Evolutionary conservation across 176 grass and related monocot species (phyloP).

Genomic region (Zizania latifolia): DNA sequence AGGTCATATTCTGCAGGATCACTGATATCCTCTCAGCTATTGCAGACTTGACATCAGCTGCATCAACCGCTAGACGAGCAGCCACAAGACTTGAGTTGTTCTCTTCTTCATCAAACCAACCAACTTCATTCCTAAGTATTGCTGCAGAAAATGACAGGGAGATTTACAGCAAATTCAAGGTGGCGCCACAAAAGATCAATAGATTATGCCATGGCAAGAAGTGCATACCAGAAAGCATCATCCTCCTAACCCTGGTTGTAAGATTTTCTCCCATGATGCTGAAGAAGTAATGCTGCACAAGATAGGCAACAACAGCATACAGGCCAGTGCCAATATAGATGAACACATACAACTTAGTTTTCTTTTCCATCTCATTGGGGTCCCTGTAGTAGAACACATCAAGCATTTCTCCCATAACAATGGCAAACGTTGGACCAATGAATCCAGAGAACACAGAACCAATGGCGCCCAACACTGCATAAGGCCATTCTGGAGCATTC

Average conservation of each 20-base stretch:
- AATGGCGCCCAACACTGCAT: conserved; percentile 73
- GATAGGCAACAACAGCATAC: conserved; percentile 84
- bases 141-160: conserved; percentile 44
- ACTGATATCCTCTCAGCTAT: conserved; percentile 97
- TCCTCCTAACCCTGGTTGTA: conserved; percentile 86
- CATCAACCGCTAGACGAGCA: conserved; percentile 81
- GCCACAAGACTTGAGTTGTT: conserved; percentile 96
- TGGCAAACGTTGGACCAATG: conserved; percentile 90
- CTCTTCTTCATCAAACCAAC: conserved; percentile 97
- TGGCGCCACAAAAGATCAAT: not conserved
- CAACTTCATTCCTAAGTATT: conserved; percentile 92
- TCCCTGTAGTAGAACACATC: conserved; percentile 96
- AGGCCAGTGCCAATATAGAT: conserved; percentile 95
- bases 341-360: conserved; percentile 89
- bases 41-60: conserved; percentile 83
- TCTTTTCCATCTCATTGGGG: conserved; percentile 69
- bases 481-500: conserved; percentile 98
- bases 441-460: conserved; percentile 90
- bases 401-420: conserved; percentile 96
- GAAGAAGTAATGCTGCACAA: conserved; percentile 97
- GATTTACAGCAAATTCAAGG: not conserved
- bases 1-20: conserved; percentile 91
- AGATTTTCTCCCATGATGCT: conserved; percentile 99
- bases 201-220: not conserved
- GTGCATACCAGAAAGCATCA: conserved; percentile 88